These are phyloP conservation scores for Cladosporium sp. DNA, from an alignment of 2,329 filamentous ascomycete genomes.

Conservation along the genomic window DNA sequence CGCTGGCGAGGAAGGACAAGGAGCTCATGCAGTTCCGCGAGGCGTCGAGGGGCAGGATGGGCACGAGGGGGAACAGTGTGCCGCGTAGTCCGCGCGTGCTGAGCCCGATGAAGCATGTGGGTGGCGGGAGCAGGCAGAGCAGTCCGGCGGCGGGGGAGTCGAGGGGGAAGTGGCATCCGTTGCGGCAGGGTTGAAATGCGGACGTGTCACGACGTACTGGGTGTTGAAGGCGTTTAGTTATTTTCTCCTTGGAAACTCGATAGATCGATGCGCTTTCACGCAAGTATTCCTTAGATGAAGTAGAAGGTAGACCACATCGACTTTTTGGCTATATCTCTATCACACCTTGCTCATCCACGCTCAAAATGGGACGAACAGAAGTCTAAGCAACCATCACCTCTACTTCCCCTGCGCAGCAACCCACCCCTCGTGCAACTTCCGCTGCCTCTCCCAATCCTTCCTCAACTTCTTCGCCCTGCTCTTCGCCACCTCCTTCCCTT, in stretches of 20 bases:
- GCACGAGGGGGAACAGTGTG: constrained; percentile 31
- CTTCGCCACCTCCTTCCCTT: constrained; percentile 76
- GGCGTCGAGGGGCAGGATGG: constrained; percentile 27
- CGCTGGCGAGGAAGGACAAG: constrained; percentile 28
- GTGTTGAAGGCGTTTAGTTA: no score
- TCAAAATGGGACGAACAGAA: no score
- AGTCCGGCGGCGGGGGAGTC: constrained; percentile 26
- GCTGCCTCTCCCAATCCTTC: constrained; percentile 88
- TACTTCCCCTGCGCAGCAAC: neutral
- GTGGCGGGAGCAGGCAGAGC: constrained; percentile 21
- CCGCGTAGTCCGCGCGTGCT: constrained; percentile 31
- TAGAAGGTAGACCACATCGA: no score
- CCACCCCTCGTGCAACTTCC: constrained; percentile 70
- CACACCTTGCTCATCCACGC: no score
- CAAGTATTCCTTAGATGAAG: neutral
- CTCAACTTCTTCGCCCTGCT: constrained; percentile 71
- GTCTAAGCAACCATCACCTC: neutral
- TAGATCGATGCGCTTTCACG: neutral
- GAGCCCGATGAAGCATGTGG: constrained; percentile 25
- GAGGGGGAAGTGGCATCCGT: constrained; percentile 12
- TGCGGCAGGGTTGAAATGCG: constrained; percentile 3
- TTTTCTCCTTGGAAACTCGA: no score
- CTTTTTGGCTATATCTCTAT: no score
- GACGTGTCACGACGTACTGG: neutral
- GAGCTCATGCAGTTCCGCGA: constrained; percentile 30